Base-by-base conservation (phyloP, 495 filamentous ascomycete species). In the Parathielavia appendiculata region DNA sequence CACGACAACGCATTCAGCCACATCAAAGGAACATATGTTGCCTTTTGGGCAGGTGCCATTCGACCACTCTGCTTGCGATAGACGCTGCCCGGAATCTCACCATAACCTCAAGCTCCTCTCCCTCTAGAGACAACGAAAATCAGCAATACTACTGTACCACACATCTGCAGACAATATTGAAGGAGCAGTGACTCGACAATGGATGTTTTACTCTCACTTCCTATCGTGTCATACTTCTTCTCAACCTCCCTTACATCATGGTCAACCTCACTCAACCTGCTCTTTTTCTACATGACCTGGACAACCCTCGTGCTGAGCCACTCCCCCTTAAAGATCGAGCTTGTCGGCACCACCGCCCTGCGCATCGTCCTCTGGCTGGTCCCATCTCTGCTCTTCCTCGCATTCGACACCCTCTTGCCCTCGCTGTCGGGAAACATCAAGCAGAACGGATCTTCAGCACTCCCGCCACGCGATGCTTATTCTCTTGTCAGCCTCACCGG, bases 281-380 rank as follows among this genome's bases (percentile, higher is more conserved):
- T 95, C 48, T 92, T 95, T 74, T 96, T 97, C 74, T 92, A 90
- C 70, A 83, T 85, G 71, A 92, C 89, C 69, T 96, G 92, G 92
- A 83, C 83, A 9, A 92, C 90, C 0, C 79, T 97, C 11, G 82
- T 93, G 3, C 74, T 91, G 17, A 87, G 86, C 36, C 87, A 95
- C 62, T 73, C 84, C 0, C 85, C 89, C 0, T 75, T 93, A 36
- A 83, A 83, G 56, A 83, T 97, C 58, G 90, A 96, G 69, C 62
- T 95, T 4, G 68, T 87, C 34, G 88, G 84, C 35, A 87, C 84
- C 2, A 62, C 87, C 10, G 79, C 79, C 5, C 73, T 88, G 34
- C 88, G 90, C n/a, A 40, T 86, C 2, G 55, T 89, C 32, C 88
- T 89, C 67, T 95, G 83, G 73, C 74, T 89, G 1, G 38, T 89